Percentiles rank a stretch among this genome's conserved stretches.
Conservation (phyloP, 345 rosid genomes). For the Sonneratia caseolaris region DNA sequence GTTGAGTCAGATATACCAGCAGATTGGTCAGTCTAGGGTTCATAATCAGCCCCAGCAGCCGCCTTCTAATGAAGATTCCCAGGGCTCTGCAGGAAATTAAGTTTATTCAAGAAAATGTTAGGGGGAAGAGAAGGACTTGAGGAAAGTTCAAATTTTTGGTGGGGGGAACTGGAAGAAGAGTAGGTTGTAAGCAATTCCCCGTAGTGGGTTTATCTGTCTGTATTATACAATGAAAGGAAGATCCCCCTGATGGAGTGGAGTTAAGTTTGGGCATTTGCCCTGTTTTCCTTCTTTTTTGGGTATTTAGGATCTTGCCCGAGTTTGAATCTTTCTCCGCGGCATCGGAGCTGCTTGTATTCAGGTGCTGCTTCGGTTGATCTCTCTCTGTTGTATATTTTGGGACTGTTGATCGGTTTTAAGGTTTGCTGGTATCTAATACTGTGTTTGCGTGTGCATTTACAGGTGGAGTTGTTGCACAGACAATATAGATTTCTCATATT, state of each 20-base stretch:
- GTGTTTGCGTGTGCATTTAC: neutral
- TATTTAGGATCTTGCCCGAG: neutral
- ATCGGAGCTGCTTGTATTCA: neutral
- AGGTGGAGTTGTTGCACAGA: conserved; percentile 7
- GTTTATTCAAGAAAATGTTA: neutral
- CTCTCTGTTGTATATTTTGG: neutral
- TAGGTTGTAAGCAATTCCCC: neutral
- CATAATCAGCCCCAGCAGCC: conserved; percentile 20
- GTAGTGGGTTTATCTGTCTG: neutral
- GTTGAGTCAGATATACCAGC: conserved; percentile 30
- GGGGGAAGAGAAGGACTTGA: too few relatives aligned
- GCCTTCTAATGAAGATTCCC: conserved; percentile 26
- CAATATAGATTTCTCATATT: neutral
- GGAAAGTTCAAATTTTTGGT: neutral
- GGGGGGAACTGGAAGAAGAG: neutral
- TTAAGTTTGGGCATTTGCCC: neutral
- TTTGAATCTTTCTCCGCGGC: neutral
- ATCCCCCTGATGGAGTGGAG: neutral
- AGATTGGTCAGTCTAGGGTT: conserved; percentile 28
- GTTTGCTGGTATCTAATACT: neutral
- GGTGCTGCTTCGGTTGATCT: neutral
- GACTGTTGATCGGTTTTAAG: neutral
- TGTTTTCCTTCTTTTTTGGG: neutral
- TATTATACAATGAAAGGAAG: neutral
- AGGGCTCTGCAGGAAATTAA: conserved; percentile 18